Percentiles rank a stretch among this genome's conserved stretches.
These are phyloP conservation scores for Cladochytrium replicatum DNA, from an alignment of 192 early-diverging fungal genomes.

Conservation along the genomic window DNA sequence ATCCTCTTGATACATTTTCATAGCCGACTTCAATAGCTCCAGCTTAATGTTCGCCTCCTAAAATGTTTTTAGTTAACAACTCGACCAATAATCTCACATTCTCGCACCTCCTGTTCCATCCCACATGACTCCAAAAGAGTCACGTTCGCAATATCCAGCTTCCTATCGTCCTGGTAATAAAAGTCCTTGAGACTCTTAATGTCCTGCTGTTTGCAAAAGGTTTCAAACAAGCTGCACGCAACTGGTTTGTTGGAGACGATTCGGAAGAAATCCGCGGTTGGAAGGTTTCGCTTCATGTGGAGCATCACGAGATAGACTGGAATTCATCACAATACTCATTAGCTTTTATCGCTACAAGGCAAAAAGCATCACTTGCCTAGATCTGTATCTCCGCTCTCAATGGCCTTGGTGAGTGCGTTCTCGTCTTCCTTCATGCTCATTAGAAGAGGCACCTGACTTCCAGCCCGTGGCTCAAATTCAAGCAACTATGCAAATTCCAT, in stretches of 20 bases:
- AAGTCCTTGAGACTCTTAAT: conserved; percentile 77
- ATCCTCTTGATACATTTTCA: conserved; percentile 65
- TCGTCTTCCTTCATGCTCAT: conserved; percentile 90
- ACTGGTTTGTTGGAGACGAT: conserved; percentile 65
- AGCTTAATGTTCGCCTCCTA: too few relatives aligned
- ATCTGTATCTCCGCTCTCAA: conserved; percentile 92
- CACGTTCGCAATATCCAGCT: conserved; percentile 49
- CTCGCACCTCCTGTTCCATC: too few relatives aligned
- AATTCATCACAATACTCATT: too few relatives aligned
- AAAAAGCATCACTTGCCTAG: conserved; percentile 44
- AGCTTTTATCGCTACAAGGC: too few relatives aligned
- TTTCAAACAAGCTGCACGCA: conserved; percentile 78
- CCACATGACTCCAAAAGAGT: too few relatives aligned
- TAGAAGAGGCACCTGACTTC: conserved; percentile 90
- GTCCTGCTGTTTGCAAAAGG: conserved; percentile 69
- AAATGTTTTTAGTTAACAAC: too few relatives aligned
- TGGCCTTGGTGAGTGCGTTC: conserved; percentile 76
- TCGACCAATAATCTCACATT: too few relatives aligned
- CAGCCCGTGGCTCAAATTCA: conserved; percentile 88
- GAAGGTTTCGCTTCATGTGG: conserved; percentile 76
- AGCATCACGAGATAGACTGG: conserved; percentile 83
- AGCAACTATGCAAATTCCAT: conserved; percentile 50
- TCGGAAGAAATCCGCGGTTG: conserved; percentile 83
- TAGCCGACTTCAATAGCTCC: conserved; percentile 57
- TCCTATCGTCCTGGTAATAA: conserved; percentile 93